phyloP scores from a whole-genome alignment of 371 early-diverging fungal species.

The Coemansia sp. region DNA sequence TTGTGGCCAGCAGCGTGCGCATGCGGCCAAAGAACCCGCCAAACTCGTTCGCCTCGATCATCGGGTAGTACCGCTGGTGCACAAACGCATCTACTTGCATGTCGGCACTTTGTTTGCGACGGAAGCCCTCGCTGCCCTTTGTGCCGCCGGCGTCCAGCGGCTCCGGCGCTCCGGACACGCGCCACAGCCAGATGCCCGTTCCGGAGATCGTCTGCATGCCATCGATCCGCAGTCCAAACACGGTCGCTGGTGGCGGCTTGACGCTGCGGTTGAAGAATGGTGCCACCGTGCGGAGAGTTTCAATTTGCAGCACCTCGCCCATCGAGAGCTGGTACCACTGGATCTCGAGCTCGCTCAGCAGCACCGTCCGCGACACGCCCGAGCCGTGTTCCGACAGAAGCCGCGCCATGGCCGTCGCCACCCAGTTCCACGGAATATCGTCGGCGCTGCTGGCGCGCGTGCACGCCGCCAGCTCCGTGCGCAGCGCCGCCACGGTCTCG shows the following conservation, averaged over 20 bases:
- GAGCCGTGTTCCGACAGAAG: conserved; percentile 31
- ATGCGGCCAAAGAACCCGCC: conserved; percentile 25
- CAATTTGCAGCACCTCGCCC: conserved; percentile 18
- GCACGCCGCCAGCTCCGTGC: conserved; percentile 21
- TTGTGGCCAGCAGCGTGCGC: conserved; percentile 27
- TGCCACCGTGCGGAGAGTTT: conserved; percentile 25
- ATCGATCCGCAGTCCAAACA: conserved; percentile 21
- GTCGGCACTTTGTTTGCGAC: conserved; percentile 6
- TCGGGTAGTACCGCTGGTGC: conserved; percentile 46
- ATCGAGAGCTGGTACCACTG: conserved; percentile 31
- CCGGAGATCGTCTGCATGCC: conserved; percentile 10
- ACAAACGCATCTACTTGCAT: conserved; percentile 34
- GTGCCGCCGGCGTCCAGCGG: conserved; percentile 6
- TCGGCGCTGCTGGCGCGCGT: neutral
- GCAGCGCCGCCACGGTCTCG: conserved; percentile 15
- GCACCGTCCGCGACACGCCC: conserved; percentile 35
- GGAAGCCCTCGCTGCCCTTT: neutral
- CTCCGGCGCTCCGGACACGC: conserved; percentile 30
- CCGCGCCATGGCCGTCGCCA: conserved; percentile 8
- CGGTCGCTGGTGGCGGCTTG: conserved; percentile 18
- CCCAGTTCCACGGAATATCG: conserved; percentile 46
- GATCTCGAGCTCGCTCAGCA: conserved; percentile 35
- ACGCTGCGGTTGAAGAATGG: conserved; percentile 20
- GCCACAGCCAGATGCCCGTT: conserved; percentile 42
- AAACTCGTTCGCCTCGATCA: conserved; percentile 39